Evolutionary conservation across 2,329 filamentous ascomycete genomes (phyloP), one percentile per base, ranked within the genome.

Genomic region (Stachybotrys chlorohalonatus): DNA sequence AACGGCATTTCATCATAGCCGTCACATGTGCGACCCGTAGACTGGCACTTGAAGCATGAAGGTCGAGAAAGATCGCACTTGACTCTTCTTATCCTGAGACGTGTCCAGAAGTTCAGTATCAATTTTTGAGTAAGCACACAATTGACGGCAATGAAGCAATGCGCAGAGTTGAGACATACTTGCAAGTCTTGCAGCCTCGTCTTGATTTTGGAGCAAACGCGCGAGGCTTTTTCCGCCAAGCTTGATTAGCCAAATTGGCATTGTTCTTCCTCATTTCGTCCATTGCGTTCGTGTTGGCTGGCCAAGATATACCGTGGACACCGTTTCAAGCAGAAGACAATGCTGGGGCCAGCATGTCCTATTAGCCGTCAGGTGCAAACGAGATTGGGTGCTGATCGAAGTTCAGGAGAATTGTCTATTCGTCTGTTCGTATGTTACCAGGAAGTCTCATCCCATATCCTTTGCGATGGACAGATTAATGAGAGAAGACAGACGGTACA

Each of bases 141-240:
- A 64, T 69, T 68, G 24, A 24, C 24, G 24, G 24, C 24, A 24
- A 24, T 24, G 24, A 24, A 24, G 24, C 24, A 24, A 4, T 24
- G 4, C 24, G 24, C 24, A 24, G 24, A 24, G 24, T 2, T 24
- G 24, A 24, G 24, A 24, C 24, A 24, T 54, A 72, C 70, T 73
- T 72, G 69, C 70, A 72, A 47, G 70, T 72, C 59, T 68, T 71
- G 59, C 69, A 73, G 51, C 69, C 70, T 13, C 67, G 60, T 61
- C 64, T 67, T 57, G 69, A 72, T 62, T 72, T 73, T 58, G 69
- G 67, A 53, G 70, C 67, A 39, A 67, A 72, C 47, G 65, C 67
- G 49, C 69, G 66, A 59, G 70, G 68, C 54, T 60, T 67, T 57
- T 57, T 71, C 60, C 69, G 71, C 69, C 69, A 71, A 46, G 66